Evolutionary conservation across 768 basidiomycete genomes (phyloP).

Genomic region (Austroboletus eburneus): DNA sequence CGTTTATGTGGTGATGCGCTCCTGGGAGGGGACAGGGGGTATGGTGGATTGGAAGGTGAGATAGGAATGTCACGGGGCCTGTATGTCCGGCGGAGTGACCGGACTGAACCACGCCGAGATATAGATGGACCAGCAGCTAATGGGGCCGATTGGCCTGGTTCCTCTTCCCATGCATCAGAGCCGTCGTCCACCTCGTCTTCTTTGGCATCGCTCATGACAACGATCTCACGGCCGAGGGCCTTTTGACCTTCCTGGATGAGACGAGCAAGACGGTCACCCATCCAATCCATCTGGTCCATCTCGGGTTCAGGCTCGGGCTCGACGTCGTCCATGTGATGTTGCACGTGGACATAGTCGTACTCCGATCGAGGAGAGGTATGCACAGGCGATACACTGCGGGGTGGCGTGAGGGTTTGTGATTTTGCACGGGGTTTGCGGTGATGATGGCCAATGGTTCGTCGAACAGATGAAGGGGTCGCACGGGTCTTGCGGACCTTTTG

Average conservation of each 20-base stretch:
- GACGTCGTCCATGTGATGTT: slow-evolving; percentile 31
- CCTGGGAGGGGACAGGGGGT: slow-evolving; percentile 24
- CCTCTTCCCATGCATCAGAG: slow-evolving; percentile 71
- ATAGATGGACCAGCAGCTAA: slow-evolving; percentile 11
- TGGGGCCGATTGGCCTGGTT: slow-evolving; percentile 25
- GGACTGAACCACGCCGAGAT: slow-evolving; percentile 27
- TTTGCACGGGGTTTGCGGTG: slow-evolving; percentile 32
- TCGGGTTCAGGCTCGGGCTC: slow-evolving; percentile 37
- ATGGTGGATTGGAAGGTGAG: slow-evolving; percentile 27
- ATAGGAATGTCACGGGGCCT: slow-evolving; percentile 23
- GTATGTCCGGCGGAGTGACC: slow-evolving; percentile 21
- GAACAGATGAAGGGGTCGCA: slow-evolving; percentile 25
- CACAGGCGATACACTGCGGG: slow-evolving; percentile 26
- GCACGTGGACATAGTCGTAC: slow-evolving; percentile 36
- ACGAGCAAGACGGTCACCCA: slow-evolving; percentile 60
- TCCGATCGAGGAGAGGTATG: slow-evolving; percentile 36
- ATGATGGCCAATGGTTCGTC: slow-evolving; percentile 35
- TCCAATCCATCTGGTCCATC: slow-evolving; percentile 74
- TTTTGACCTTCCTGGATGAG: slow-evolving; percentile 79
- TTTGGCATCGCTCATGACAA: slow-evolving; percentile 67
- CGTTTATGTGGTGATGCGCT: slow-evolving; percentile 34
- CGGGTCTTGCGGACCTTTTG: slow-evolving; percentile 38
- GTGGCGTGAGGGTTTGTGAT: slow-evolving; percentile 21
- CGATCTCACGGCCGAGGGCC: slow-evolving; percentile 73
- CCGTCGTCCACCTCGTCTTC: slow-evolving; percentile 81